These are phyloP conservation scores for Beauveria caledonica DNA, from an alignment of 2,329 filamentous ascomycete species.

Conservation along the genomic window DNA sequence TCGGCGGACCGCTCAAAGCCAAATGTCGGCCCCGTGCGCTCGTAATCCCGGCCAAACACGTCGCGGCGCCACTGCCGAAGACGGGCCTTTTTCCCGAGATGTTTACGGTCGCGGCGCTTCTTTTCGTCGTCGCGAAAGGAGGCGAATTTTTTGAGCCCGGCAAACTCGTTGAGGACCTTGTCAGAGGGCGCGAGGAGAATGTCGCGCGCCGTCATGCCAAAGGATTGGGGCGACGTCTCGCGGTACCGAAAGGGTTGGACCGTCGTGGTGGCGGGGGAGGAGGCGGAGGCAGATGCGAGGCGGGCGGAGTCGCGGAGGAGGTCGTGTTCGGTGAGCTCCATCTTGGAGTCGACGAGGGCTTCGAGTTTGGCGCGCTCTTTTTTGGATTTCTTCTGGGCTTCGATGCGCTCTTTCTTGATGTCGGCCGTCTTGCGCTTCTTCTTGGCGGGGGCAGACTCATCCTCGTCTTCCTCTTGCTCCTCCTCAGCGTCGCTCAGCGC, in stretches of 20 bases:
- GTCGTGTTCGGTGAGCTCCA: conserved; percentile 63
- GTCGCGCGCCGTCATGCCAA: conserved; percentile 81
- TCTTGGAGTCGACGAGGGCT: conserved; percentile 71
- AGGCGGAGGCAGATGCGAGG: conserved; percentile 16
- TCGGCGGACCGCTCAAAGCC: conserved; percentile 40
- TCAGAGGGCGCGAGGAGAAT: conserved; percentile 86
- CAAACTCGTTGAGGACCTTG: conserved; percentile 77
- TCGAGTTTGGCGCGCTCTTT: conserved; percentile 79
- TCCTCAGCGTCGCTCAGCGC: conserved; percentile 41
- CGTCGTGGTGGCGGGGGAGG: background rate
- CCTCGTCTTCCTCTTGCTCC: conserved; percentile 28
- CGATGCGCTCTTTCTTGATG: conserved; percentile 48
- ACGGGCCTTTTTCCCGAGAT: conserved; percentile 84
- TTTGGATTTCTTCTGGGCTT: conserved; percentile 62
- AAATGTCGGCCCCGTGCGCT: conserved; percentile 48
- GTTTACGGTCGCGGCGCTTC: conserved; percentile 83
- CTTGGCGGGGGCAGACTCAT: conserved; percentile 37
- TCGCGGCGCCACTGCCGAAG: conserved; percentile 75
- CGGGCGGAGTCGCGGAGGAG: conserved; percentile 44
- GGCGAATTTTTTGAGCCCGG: conserved; percentile 89
- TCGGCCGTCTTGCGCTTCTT: conserved; percentile 54
- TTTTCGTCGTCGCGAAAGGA: conserved; percentile 81
- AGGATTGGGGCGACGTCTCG: conserved; percentile 82
- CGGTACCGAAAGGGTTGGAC: conserved; percentile 70
- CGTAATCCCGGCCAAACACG: conserved; percentile 51